phyloP scores from a whole-genome alignment of 305 asterid species.

The Fraxinus albicans region DNA sequence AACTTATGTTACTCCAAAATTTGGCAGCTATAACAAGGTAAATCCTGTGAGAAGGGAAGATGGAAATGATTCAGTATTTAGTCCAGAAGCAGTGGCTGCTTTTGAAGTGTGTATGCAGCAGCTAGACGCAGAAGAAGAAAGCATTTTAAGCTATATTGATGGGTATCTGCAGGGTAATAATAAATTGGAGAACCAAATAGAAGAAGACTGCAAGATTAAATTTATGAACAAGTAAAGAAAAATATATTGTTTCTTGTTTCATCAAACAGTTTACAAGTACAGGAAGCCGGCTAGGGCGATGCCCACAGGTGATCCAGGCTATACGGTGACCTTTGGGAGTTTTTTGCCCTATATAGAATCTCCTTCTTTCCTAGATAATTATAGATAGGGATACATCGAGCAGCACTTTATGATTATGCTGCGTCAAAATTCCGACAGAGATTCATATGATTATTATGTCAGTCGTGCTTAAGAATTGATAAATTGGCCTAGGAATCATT shows the following conservation, averaged over 20 bases:
- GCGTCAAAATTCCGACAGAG: background rate
- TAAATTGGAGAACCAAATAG: slow-evolving; percentile 4
- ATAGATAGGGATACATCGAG: background rate
- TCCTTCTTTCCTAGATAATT: background rate
- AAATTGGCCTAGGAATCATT: background rate
- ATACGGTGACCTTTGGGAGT: background rate
- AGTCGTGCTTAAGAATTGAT: background rate
- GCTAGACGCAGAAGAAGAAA: slow-evolving; percentile 44
- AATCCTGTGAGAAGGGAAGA: background rate
- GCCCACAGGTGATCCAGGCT: background rate
- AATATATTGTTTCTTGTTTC: background rate
- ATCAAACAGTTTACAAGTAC: background rate
- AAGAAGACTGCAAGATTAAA: background rate
- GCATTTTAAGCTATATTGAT: slow-evolving; percentile 35
- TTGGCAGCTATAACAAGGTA: slow-evolving; percentile 39
- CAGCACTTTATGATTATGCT: background rate
- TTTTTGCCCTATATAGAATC: background rate
- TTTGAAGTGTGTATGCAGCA: slow-evolving; percentile 48
- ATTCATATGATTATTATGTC: background rate
- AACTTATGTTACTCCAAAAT: slow-evolving; percentile 42
- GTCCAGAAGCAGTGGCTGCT: slow-evolving; percentile 43
- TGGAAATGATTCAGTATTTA: slow-evolving; percentile 15
- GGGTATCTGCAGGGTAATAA: background rate
- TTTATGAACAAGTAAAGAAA: background rate
- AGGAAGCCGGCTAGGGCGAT: background rate